These are phyloP conservation scores for Mediolabrus comicus DNA, from an alignment of 108 stramenopile genomes.

Conservation along the genomic window DNA sequence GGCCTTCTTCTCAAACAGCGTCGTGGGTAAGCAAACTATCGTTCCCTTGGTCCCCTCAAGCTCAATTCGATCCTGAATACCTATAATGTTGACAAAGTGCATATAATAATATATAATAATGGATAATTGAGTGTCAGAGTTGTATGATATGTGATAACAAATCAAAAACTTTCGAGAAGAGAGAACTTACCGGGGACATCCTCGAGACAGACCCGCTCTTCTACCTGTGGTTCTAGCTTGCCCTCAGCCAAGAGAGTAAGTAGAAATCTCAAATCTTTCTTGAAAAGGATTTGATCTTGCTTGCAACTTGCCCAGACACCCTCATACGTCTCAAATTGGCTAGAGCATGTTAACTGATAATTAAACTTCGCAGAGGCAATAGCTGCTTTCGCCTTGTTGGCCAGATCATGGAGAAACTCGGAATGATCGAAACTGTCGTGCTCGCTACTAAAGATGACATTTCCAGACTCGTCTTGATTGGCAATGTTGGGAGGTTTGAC, in stretches of 20 bases:
- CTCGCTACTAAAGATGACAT: neutral
- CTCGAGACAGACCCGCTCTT: slow-evolving; percentile 31
- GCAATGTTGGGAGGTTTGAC: slow-evolving; percentile 17
- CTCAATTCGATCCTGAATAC: slow-evolving; percentile 37
- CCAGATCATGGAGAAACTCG: slow-evolving; percentile 16
- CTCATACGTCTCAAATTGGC: slow-evolving; percentile 31
- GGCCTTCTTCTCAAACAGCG: slow-evolving; percentile 24
- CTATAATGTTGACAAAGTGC: too few relatives aligned
- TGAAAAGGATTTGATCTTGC: slow-evolving; percentile 30
- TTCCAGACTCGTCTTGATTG: slow-evolving; percentile 1
- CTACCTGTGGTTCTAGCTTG: slow-evolving; percentile 20
- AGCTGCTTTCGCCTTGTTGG: slow-evolving; percentile 18
- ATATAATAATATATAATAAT: too few relatives aligned
- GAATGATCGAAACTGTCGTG: slow-evolving; percentile 15
- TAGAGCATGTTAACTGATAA: slow-evolving; percentile 25
- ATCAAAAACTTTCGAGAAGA: too few relatives aligned
- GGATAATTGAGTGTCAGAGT: too few relatives aligned
- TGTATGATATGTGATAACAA: too few relatives aligned
- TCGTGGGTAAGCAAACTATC: slow-evolving; percentile 38
- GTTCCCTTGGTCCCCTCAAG: slow-evolving; percentile 26
- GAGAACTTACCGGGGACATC: slow-evolving; percentile 33
- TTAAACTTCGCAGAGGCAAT: slow-evolving; percentile 30
- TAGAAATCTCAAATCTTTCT: slow-evolving; percentile 40
- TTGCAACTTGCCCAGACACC: slow-evolving; percentile 39
- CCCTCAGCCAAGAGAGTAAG: slow-evolving; percentile 29